A percentile compares a stretch with the other conserved stretches of the same genome.
Conservation (phyloP, 805 yeast species). For the Saccharomycopsis sp. region DNA sequence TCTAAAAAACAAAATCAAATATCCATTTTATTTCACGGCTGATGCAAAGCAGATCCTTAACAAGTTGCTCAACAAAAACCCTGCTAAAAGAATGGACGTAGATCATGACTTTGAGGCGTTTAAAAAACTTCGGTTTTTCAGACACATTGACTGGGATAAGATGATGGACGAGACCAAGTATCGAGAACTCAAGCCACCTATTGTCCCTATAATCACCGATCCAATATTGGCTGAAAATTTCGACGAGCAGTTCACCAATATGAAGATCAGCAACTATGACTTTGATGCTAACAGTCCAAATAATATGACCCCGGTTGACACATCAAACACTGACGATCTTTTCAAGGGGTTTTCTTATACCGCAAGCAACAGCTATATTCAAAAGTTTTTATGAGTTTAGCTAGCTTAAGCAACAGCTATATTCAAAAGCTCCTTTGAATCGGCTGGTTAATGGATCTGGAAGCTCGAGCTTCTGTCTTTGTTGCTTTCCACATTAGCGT, state of each 20-base stretch:
- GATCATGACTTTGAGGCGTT: conserved; percentile 48
- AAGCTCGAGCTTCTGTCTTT: too few relatives aligned
- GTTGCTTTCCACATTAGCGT: too few relatives aligned
- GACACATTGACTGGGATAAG: conserved; percentile 64
- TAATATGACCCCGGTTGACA: not conserved
- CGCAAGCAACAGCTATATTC: conserved; percentile 32
- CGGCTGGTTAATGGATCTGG: too few relatives aligned
- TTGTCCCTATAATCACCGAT: conserved; percentile 74
- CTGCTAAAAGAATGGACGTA: conserved; percentile 56
- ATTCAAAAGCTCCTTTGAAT: conserved; percentile 24
- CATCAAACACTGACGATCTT: conserved; percentile 20
- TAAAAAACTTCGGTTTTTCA: conserved; percentile 65
- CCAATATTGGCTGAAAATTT: conserved; percentile 83
- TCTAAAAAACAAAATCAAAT: conserved; percentile 53
- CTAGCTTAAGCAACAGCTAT: conserved; percentile 32
- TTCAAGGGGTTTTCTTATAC: conserved; percentile 35
- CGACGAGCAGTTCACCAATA: conserved; percentile 67
- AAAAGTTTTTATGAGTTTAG: conserved; percentile 20
- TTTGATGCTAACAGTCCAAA: conserved; percentile 15
- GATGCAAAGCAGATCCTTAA: conserved; percentile 74
- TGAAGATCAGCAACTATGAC: conserved; percentile 40
- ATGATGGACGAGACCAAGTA: conserved; percentile 43
- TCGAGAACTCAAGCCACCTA: conserved; percentile 55
- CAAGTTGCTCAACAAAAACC: conserved; percentile 62
- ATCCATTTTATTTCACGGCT: conserved; percentile 69